A percentile compares a stretch with the other conserved stretches of the same genome.
Conservation (phyloP, 768 basidiomycete species). For the Lactarius psammicola region DNA sequence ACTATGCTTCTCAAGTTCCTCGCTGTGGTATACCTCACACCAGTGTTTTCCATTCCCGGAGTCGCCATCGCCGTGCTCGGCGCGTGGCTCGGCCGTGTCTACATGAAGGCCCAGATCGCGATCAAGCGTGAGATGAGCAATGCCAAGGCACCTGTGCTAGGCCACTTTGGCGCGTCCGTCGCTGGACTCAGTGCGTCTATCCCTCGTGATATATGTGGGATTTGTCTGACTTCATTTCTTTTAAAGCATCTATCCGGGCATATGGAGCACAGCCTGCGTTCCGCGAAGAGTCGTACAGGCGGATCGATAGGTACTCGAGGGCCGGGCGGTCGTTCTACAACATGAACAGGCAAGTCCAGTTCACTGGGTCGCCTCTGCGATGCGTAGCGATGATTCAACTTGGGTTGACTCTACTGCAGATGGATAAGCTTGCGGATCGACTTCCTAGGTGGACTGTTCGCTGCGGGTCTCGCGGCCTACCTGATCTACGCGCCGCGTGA, state of each 20-base stretch:
- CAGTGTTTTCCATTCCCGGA: slow-evolving; percentile 43
- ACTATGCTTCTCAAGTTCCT: slow-evolving; percentile 39
- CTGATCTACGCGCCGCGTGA: slow-evolving; percentile 45
- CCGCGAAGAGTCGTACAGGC: slow-evolving; percentile 42
- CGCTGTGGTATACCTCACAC: slow-evolving; percentile 41
- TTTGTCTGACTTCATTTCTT: background rate
- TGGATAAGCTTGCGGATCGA: slow-evolving; percentile 59
- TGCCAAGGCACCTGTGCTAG: slow-evolving; percentile 48
- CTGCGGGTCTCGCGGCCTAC: slow-evolving; percentile 49
- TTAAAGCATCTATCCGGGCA: slow-evolving; percentile 48
- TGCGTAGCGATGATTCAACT: background rate
- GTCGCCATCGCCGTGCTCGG: slow-evolving; percentile 40
- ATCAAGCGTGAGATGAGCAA: slow-evolving; percentile 58
- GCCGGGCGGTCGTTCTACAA: slow-evolving; percentile 46
- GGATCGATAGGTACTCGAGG: slow-evolving; percentile 50
- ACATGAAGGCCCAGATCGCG: slow-evolving; percentile 54
- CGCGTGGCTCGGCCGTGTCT: slow-evolving; percentile 45
- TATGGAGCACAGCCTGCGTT: slow-evolving; percentile 51
- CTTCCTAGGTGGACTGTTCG: slow-evolving; percentile 49
- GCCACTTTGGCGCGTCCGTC: slow-evolving; percentile 53
- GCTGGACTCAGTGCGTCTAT: slow-evolving; percentile 43
- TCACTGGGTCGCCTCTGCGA: background rate
- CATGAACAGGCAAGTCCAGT: slow-evolving; percentile 41
- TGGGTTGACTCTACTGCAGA: slow-evolving; percentile 29
- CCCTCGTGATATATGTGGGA: background rate